Conservation (phyloP, 768 basidiomycete species). For the Lactifluus rugatus region DNA sequence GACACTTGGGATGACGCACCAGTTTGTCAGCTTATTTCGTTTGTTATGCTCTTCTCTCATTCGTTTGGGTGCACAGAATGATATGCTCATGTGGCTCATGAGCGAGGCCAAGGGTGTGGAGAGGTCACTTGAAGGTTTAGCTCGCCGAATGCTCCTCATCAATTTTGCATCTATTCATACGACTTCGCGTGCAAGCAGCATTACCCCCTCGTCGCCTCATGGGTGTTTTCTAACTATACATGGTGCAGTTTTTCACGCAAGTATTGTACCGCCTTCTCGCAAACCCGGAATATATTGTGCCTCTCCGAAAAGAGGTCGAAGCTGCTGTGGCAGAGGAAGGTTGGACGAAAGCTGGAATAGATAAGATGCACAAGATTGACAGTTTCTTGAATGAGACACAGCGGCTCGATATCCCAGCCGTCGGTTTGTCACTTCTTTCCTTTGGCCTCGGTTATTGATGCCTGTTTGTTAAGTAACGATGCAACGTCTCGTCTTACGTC, state of each 20-base stretch:
- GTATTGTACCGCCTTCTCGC: conserved; percentile 21
- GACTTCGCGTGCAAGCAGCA: conserved; percentile 24
- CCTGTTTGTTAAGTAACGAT: conserved; percentile 11
- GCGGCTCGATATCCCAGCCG: conserved; percentile 8
- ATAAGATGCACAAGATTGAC: conserved; percentile 21
- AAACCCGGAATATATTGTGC: conserved; percentile 21
- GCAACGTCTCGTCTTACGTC: conserved; percentile 21
- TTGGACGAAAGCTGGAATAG: conserved; percentile 13
- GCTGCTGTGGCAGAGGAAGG: conserved; percentile 18
- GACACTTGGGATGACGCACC: neutral
- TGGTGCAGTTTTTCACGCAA: neutral
- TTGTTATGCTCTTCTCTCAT: neutral
- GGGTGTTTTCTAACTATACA: neutral
- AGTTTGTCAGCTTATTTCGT: neutral
- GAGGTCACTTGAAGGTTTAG: conserved; percentile 24
- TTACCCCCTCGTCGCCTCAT: too few relatives aligned
- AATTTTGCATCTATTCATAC: conserved; percentile 33
- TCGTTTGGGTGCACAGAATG: conserved; percentile 24
- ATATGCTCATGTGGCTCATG: conserved; percentile 35
- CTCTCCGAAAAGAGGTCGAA: conserved; percentile 22
- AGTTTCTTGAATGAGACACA: conserved; percentile 24
- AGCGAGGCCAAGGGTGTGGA: conserved; percentile 24
- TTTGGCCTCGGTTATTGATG: neutral
- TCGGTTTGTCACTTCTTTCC: neutral
- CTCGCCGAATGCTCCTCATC: conserved; percentile 27